phyloP scores from a whole-genome alignment of 495 filamentous ascomycete genomes.

The Bryoglossum gracile region DNA sequence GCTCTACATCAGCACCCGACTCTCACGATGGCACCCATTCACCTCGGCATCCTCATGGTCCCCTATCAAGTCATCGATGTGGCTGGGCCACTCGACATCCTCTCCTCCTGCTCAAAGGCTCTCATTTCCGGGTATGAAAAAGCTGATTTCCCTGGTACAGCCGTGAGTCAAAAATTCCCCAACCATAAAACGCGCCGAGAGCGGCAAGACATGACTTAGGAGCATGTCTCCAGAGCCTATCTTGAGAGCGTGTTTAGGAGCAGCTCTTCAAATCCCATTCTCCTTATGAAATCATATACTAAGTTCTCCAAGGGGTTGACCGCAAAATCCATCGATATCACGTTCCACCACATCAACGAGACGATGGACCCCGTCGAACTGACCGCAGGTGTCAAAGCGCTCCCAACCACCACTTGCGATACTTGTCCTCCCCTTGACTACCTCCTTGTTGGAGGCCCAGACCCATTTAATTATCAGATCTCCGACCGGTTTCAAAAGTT shows the following conservation, averaged over 20 bases:
- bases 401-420: conserved; percentile 27
- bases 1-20: neutral
- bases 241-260: too few species aligned
- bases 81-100: conserved; percentile 30
- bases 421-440: conserved; percentile 27
- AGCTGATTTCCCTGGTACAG: neutral
- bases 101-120: conserved; percentile 23
- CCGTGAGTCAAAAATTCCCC: too few species aligned
- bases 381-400: conserved; percentile 19
- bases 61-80: conserved; percentile 31
- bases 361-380: conserved; percentile 27
- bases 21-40: neutral
- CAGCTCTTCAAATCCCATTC: too few species aligned
- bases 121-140: neutral
- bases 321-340: conserved; percentile 24
- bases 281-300: too few species aligned
- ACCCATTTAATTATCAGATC: conserved; percentile 16
- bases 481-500: conserved; percentile 20
- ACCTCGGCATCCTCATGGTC: conserved; percentile 8
- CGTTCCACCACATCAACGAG: conserved; percentile 30
- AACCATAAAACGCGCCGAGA: too few species aligned
- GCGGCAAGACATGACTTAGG: too few species aligned
- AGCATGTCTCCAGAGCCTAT: too few species aligned
- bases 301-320: too few species aligned
- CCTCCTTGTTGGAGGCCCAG: conserved; percentile 26